Evolutionary conservation across 345 rosid genomes (phyloP).

Genomic region (Brassica cretica): DNA sequence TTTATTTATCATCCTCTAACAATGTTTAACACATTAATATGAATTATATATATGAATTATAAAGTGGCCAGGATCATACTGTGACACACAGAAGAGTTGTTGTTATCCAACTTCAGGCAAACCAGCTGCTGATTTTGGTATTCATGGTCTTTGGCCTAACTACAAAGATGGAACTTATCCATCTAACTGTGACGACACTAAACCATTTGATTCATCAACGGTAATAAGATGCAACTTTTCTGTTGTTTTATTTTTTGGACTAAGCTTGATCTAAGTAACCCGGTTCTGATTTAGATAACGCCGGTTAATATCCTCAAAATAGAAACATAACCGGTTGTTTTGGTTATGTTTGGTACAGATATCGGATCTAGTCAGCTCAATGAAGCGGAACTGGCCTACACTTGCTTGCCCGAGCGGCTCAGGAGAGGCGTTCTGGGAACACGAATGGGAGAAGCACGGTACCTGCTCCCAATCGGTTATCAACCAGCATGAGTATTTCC

Average conservation of each 20-base stretch:
- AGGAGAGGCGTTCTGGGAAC: conserved; percentile 73
- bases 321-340: conserved; percentile 8
- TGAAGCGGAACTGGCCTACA: conserved; percentile 79
- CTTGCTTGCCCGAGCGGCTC: conserved; percentile 74
- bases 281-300: neutral
- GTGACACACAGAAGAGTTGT: conserved; percentile 66
- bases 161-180: conserved; percentile 76
- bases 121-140: conserved; percentile 86
- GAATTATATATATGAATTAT: too few relatives aligned
- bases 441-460: conserved; percentile 96
- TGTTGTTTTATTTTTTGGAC: too few relatives aligned
- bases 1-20: neutral
- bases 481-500: conserved; percentile 69
- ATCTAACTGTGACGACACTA: conserved; percentile 62
- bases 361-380: conserved; percentile 52
- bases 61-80: conserved; percentile 95
- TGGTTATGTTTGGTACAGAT: conserved; percentile 42
- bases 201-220: conserved; percentile 55
- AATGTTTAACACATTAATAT: neutral
- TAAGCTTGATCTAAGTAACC: too few relatives aligned
- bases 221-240: conserved; percentile 26
- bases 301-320: neutral
- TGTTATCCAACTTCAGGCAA: conserved; percentile 87
- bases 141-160: conserved; percentile 98
- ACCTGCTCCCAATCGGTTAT: conserved; percentile 84